Base-by-base conservation (phyloP, 163 green algal genomes). In the Scenedesmus sp. region DNA sequence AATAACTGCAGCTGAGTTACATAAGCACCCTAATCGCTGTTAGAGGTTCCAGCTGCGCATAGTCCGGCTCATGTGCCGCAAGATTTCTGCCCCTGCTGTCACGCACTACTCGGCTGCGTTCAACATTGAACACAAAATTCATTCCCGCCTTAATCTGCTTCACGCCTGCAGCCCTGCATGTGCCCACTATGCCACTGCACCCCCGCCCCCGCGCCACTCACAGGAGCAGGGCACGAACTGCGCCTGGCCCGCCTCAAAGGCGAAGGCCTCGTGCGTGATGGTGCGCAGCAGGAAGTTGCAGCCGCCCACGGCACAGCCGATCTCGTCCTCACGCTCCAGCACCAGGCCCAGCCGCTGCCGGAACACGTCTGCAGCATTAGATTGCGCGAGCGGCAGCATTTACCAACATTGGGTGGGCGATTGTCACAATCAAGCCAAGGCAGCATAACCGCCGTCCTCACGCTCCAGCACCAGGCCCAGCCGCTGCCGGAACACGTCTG, bases 211-310 rank as follows among this genome's bases (percentile, higher is more conserved):
- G 23, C 7, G 12, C 23, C 64, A 82, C 93, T 79, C 74, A 95
- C 94, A 85, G 52, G 93, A 91, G 20, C 91, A 95, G 5, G 93
- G 92, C 76, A 96, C 92, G 55, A 96, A 96, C 59, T 86, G 56
- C 4, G 90, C 62, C 66, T 90, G 93, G 26, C 94, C 92, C 34
- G 96, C 94, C 59, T 97, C 95, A 90, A 97, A 99, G 4, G 93
- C 98, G 91, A 99, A 99, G 2, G 97, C 98, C 92, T 99, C 98
- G 87, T 99, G 97, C 2, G 95, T 94, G 56, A 99, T 98, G 10
- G 98, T 96, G 79, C 96, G 96, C 60, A 99, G 96, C 87, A 99
- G 95, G 94, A 99, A 99, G 94, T 99, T 99, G 94, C 96, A 97
- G 60, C 98, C 98, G 0, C 95, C 94, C 64, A 99, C 98, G 67